Percentiles rank a stretch among this genome's conserved stretches.
These are phyloP conservation scores for Domatiomyces catenatus DNA, from an alignment of 2,329 filamentous ascomycete species.

Conservation along the genomic window DNA sequence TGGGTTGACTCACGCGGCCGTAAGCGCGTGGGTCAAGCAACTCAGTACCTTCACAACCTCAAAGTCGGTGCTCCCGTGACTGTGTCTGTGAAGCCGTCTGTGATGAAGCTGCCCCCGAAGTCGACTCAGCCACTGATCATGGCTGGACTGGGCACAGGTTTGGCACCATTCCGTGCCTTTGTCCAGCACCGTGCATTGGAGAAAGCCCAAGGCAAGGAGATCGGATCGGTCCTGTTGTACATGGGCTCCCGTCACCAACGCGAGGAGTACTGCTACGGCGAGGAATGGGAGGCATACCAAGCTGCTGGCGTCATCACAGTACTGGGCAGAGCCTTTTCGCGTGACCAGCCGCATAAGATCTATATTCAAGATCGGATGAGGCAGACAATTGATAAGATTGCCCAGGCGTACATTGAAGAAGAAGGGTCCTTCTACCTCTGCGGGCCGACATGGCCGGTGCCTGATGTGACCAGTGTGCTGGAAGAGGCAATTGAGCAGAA, in stretches of 20 bases:
- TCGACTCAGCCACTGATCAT: slow-evolving; percentile 92
- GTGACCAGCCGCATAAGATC: slow-evolving; percentile 95
- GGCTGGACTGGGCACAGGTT: slow-evolving; percentile 93
- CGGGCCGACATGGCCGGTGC: slow-evolving; percentile 95
- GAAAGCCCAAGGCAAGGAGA: slow-evolving; percentile 90
- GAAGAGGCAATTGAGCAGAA: slow-evolving; percentile 78
- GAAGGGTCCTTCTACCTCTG: slow-evolving; percentile 94
- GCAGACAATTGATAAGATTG: slow-evolving; percentile 66
- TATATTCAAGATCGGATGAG: slow-evolving; percentile 99
- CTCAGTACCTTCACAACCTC: slow-evolving; percentile 69
- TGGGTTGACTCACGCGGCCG: slow-evolving; percentile 84
- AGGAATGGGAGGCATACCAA: slow-evolving; percentile 98
- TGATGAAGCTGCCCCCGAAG: slow-evolving; percentile 91
- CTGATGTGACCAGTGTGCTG: slow-evolving; percentile 84
- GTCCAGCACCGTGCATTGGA: slow-evolving; percentile 97
- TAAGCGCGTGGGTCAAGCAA: slow-evolving; percentile 83
- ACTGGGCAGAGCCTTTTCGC: slow-evolving; percentile 82
- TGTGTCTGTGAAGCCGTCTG: slow-evolving; percentile 89
- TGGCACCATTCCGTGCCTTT: slow-evolving; percentile 98
- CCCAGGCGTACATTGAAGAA: slow-evolving; percentile 70
- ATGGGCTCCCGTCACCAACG: slow-evolving; percentile 94
- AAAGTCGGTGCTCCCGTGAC: slow-evolving; percentile 64
- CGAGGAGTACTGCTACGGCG: slow-evolving; percentile 96
- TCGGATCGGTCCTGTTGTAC: slow-evolving; percentile 85
- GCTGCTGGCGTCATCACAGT: slow-evolving; percentile 90